phyloP scores from a whole-genome alignment of 2,329 filamentous ascomycete genomes.

The Sclerotinia sclerotiorum region DNA sequence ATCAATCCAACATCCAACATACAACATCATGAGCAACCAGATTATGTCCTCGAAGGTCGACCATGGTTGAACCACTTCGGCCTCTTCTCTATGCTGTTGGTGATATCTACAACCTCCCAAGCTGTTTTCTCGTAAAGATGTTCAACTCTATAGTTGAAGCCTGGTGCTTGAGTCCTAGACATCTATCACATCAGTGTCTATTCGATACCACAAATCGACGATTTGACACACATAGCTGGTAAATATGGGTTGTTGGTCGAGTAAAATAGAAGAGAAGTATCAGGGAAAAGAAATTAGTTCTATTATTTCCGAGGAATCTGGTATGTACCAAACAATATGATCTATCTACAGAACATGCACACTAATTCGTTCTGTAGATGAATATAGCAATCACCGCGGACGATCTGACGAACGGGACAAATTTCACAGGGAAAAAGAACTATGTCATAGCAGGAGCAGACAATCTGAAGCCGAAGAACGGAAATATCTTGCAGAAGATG shows the following conservation, averaged over 20 bases:
- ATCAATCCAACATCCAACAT: constrained; percentile 15
- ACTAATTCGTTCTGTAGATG: background rate
- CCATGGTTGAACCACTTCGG: background rate
- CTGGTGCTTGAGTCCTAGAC: background rate
- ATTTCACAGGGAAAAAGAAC: constrained; percentile 9
- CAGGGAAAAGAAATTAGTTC: background rate
- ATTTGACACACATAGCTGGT: background rate
- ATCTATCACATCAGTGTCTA: background rate
- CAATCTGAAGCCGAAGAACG: background rate
- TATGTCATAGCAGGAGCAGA: background rate
- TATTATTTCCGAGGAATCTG: background rate
- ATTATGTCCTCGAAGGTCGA: background rate
- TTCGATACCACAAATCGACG: background rate
- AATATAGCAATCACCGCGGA: background rate
- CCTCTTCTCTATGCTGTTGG: background rate
- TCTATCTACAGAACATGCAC: background rate
- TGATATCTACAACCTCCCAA: constrained; percentile 1
- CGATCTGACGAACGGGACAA: background rate
- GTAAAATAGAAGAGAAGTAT: background rate
- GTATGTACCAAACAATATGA: no score
- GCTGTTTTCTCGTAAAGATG: background rate
- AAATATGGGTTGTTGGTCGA: constrained; percentile 14
- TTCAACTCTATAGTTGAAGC: background rate
- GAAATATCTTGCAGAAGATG: background rate
- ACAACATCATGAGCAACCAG: background rate